Base-by-base conservation (phyloP, 1,139 yeast species). In the Candida dubliniensis region DNA sequence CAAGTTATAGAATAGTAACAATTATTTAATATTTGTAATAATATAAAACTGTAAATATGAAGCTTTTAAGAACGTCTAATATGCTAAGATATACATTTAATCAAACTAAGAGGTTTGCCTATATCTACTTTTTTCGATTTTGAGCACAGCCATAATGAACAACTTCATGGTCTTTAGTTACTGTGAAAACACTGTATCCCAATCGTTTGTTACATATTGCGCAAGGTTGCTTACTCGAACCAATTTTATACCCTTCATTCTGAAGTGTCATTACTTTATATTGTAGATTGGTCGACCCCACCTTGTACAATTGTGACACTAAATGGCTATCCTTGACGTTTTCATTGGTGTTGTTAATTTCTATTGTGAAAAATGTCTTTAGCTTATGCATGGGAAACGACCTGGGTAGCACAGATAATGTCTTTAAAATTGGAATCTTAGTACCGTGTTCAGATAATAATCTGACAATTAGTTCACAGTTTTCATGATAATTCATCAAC, bases 61-160 rank as follows among this genome's bases (percentile, higher is more conserved):
- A 5, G 5, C 23, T 18, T 18, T 18, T 18, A 18, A 18, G 5
- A 18, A 18, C 5, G 3, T 4, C 23, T 18, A 4, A 5, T 18
- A 18, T 18, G 23, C 3, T 18, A 18, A 18, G 23, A 18, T 18
- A 18, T 18, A 18, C 5, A 18, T 18, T 18, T 18, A 18, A 18
- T 18, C 5, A 18, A 18, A 18, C 23, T 18, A 18, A 18, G n/a
- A n/a, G n/a, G n/a, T n/a, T n/a, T n/a, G n/a, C n/a, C n/a, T 5
- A 5, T 18, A 18, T 18, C 5, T 30, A 11, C n/a, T 25, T 15
- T 26, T 18, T 31, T 31, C 26, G 31, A 13, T 35, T 47, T 26
- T 36, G 49, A 3, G 47, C 44, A 42, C 96, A 87, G 1, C 88
- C 89, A 57, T 83, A 88, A 59, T 88, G 96, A 2, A 84, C 80